Evolutionary conservation across 108 stramenopile genomes (phyloP).

Genomic region (Skeletonema tropicum): DNA sequence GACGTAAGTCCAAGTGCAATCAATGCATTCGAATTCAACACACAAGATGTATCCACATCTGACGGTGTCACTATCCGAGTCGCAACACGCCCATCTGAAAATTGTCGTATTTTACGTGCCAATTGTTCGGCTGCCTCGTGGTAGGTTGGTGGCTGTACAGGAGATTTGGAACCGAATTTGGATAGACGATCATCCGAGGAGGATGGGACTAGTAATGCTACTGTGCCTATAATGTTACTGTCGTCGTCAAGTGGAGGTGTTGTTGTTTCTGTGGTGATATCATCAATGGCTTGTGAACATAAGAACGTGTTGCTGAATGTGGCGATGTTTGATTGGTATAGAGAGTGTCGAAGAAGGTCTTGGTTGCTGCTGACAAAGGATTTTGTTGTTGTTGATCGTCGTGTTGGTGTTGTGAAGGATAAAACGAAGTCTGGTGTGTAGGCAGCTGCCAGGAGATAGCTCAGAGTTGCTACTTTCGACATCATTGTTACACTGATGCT

Average conservation of each 20-base stretch:
- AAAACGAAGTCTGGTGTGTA: background rate
- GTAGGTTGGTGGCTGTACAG: slow-evolving; percentile 50
- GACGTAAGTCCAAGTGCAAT: slow-evolving; percentile 60
- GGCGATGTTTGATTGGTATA: background rate
- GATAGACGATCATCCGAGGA: slow-evolving; percentile 23
- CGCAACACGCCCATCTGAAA: slow-evolving; percentile 61
- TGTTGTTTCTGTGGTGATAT: background rate
- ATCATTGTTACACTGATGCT: too few species aligned
- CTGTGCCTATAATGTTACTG: slow-evolving; percentile 37
- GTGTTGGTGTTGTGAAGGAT: background rate
- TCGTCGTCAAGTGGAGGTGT: background rate
- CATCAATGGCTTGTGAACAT: background rate
- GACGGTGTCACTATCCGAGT: slow-evolving; percentile 45
- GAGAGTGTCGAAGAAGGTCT: background rate
- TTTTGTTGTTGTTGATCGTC: background rate
- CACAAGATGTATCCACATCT: slow-evolving; percentile 19
- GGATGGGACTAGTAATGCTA: slow-evolving; percentile 39
- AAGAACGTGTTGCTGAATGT: background rate
- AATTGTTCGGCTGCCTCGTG: slow-evolving; percentile 63
- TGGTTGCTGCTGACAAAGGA: background rate
- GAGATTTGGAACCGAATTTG: slow-evolving; percentile 66
- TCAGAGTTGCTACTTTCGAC: background rate
- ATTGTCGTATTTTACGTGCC: slow-evolving; percentile 54
- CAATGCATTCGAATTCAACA: slow-evolving; percentile 48
- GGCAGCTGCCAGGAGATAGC: background rate